A percentile compares a stretch with the other conserved stretches of the same genome.
These are phyloP conservation scores for Meredithiella fracta DNA, from an alignment of 2,329 filamentous ascomycete genomes.

Conservation along the genomic window DNA sequence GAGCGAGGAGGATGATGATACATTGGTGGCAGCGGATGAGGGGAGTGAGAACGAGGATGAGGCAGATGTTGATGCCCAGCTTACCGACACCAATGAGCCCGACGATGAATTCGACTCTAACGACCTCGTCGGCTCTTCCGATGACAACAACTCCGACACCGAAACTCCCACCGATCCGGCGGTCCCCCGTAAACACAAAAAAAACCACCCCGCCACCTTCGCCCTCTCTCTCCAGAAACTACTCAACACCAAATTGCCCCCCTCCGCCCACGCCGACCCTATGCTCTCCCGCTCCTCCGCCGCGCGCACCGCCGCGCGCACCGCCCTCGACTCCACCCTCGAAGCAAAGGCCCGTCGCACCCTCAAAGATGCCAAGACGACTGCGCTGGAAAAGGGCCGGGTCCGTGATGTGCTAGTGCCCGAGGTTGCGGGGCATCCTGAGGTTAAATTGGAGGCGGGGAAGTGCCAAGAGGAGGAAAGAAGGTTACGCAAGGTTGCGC, in stretches of 20 bases:
- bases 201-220: slow-evolving; percentile 83
- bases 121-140: neutral
- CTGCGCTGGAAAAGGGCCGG: slow-evolving; percentile 68
- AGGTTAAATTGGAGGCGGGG: slow-evolving; percentile 22
- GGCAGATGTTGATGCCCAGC: slow-evolving; percentile 16
- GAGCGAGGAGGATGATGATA: slow-evolving; percentile 23
- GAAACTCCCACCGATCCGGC: slow-evolving; percentile 18
- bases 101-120: slow-evolving; percentile 15
- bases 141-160: slow-evolving; percentile 20
- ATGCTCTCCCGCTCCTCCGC: slow-evolving; percentile 72
- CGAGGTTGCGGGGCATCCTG: slow-evolving; percentile 4
- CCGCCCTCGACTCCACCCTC: slow-evolving; percentile 58
- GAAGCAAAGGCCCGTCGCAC: slow-evolving; percentile 68
- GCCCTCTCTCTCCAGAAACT: slow-evolving; percentile 89
- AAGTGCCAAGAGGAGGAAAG: slow-evolving; percentile 50
- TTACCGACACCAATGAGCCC: slow-evolving; percentile 19
- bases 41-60: slow-evolving; percentile 18
- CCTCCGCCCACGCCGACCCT: slow-evolving; percentile 67
- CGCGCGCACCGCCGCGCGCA: slow-evolving; percentile 55
- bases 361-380: slow-evolving; percentile 63
- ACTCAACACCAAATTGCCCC: slow-evolving; percentile 72
- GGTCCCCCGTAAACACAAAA: slow-evolving; percentile 47
- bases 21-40: slow-evolving; percentile 19
- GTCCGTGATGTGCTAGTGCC: slow-evolving; percentile 60
- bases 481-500: slow-evolving; percentile 68